Evolutionary conservation across 306 rosid genomes (phyloP).

Genomic region (Lupinus albus): DNA sequence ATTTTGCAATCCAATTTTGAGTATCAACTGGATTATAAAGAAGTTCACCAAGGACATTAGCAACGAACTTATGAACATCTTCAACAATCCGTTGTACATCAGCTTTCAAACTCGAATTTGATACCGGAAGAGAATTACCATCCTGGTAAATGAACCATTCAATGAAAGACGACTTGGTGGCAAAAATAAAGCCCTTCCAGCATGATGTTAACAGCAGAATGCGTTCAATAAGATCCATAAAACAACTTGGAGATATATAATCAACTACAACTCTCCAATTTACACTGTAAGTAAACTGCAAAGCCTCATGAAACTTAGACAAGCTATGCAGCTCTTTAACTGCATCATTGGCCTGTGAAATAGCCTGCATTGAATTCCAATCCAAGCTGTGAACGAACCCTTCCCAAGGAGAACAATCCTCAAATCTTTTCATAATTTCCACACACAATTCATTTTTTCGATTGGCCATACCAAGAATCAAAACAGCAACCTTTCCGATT

Average conservation of each 20-base stretch:
- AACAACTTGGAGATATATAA: constrained; percentile 65
- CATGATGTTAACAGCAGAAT: constrained; percentile 50
- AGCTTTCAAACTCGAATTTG: constrained; percentile 7
- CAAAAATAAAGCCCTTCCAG: constrained; percentile 45
- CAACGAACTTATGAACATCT: constrained; percentile 33
- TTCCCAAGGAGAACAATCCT: constrained; percentile 48
- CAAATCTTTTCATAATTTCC: constrained; percentile 32
- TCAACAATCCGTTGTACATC: not conserved
- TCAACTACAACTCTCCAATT: constrained; percentile 42
- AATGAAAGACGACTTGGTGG: constrained; percentile 58
- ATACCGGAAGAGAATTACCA: constrained; percentile 14
- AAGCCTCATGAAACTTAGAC: constrained; percentile 43
- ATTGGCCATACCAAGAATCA: constrained; percentile 54
- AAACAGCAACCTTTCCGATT: constrained; percentile 56
- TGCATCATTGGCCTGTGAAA: not conserved
- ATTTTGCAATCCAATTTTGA: constrained; percentile 49
- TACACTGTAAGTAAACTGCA: constrained; percentile 43
- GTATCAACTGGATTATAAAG: constrained; percentile 29
- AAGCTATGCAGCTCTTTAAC: constrained; percentile 8
- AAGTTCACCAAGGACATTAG: not conserved
- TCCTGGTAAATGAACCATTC: constrained; percentile 65
- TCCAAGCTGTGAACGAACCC: constrained; percentile 45
- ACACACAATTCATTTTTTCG: constrained; percentile 27
- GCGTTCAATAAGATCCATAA: constrained; percentile 72
- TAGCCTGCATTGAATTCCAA: constrained; percentile 14